Conservation (phyloP, 352 stramenopile species). For the Saprolegnia parasitica region DNA sequence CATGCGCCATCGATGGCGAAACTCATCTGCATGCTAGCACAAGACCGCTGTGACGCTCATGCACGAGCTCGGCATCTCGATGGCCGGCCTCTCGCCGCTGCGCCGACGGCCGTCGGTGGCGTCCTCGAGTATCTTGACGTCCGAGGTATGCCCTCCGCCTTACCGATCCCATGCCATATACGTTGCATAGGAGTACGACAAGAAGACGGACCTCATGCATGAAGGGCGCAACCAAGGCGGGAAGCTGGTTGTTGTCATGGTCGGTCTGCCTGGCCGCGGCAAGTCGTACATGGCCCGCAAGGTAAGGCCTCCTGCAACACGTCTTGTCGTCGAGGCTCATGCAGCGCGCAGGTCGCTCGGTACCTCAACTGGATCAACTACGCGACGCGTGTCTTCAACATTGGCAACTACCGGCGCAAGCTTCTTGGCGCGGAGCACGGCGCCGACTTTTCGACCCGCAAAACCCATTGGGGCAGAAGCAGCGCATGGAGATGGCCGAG, state of each 20-base stretch:
- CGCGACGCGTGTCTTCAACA: slow-evolving; percentile 89
- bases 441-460: slow-evolving; percentile 89
- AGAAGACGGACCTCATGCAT: slow-evolving; percentile 21
- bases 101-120: background rate
- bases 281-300: slow-evolving; percentile 96
- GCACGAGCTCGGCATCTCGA: slow-evolving; percentile 22
- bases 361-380: slow-evolving; percentile 76
- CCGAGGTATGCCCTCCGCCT: background rate
- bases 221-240: slow-evolving; percentile 20
- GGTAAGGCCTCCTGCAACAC: slow-evolving; percentile 52
- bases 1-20: background rate
- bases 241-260: slow-evolving; percentile 95
- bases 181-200: slow-evolving; percentile 17
- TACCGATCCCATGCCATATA: background rate
- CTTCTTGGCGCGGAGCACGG: slow-evolving; percentile 62
- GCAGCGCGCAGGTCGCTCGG: slow-evolving; percentile 33
- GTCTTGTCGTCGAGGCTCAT: no score
- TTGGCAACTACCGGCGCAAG: slow-evolving; percentile 89
- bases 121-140: background rate
- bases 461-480: slow-evolving; percentile 67
- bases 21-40: background rate
- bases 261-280: slow-evolving; percentile 89
- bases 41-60: slow-evolving; percentile 17
- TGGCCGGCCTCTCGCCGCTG: slow-evolving; percentile 13
- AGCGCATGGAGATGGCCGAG: slow-evolving; percentile 78